These are phyloP conservation scores for Emergomyces pasteurianus DNA, from an alignment of 2,329 filamentous ascomycete genomes.

Conservation along the genomic window DNA sequence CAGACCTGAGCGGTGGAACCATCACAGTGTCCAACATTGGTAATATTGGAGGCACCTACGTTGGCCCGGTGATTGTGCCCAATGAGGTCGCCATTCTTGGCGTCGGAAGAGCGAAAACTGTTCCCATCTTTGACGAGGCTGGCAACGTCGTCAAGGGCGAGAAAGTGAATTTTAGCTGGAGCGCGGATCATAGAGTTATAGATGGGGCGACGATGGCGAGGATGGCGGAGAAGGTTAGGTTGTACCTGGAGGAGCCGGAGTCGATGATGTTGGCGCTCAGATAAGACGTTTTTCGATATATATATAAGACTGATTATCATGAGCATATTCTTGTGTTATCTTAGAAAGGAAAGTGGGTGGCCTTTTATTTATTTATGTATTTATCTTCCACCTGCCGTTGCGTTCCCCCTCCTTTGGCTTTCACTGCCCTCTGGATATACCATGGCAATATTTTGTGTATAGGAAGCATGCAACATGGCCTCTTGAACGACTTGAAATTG, in stretches of 20 bases:
- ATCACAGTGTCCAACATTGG: constrained; percentile 97
- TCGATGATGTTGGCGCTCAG: constrained; percentile 73
- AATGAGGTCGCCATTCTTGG: constrained; percentile 87
- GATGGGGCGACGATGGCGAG: constrained; percentile 92
- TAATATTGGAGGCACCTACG: constrained; percentile 83
- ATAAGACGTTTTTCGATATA: constrained; percentile 31
- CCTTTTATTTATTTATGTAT: background rate
- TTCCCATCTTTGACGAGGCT: constrained; percentile 61
- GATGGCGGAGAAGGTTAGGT: constrained; percentile 69
- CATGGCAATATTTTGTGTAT: no score
- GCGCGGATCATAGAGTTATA: constrained; percentile 84
- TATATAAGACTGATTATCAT: background rate
- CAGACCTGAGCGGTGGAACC: constrained; percentile 73
- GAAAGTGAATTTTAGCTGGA: constrained; percentile 88
- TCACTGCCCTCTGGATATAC: no score
- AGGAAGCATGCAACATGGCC: no score
- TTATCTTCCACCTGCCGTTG: background rate
- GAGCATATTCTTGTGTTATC: background rate
- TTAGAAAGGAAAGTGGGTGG: background rate
- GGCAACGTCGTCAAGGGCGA: constrained; percentile 59
- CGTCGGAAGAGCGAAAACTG: constrained; percentile 64
- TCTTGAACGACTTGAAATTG: background rate
- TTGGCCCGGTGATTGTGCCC: constrained; percentile 81
- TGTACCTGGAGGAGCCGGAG: constrained; percentile 72
- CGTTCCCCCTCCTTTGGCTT: background rate